These are phyloP conservation scores for Atalantia buxifolia DNA, from an alignment of 345 rosid species.

Conservation along the genomic window DNA sequence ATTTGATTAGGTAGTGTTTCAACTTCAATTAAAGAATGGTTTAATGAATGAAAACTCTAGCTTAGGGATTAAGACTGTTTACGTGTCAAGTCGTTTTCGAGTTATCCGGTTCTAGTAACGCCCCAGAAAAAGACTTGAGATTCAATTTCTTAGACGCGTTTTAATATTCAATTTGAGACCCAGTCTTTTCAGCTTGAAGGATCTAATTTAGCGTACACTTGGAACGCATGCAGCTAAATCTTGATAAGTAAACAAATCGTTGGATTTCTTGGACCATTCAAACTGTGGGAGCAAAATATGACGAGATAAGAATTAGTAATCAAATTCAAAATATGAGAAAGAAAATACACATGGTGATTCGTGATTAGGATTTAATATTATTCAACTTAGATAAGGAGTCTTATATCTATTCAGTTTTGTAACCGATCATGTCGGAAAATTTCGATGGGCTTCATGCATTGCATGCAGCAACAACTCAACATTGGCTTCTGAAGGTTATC, in stretches of 20 bases:
- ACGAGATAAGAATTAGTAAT: no score
- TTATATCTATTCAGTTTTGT: background rate
- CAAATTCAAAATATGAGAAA: no score
- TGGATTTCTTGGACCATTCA: background rate
- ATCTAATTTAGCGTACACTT: background rate
- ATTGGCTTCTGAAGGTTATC: background rate
- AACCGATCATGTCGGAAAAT: background rate
- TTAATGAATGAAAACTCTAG: background rate
- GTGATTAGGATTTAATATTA: no score
- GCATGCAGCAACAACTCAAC: background rate
- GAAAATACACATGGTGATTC: no score
- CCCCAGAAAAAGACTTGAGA: background rate
- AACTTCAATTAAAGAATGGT: no score
- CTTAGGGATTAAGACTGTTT: background rate
- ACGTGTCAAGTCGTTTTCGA: background rate
- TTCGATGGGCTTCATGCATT: background rate
- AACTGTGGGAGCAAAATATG: background rate
- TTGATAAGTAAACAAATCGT: background rate
- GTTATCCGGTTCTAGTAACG: background rate
- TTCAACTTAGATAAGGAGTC: no score
- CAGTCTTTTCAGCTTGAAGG: background rate
- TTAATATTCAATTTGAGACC: background rate
- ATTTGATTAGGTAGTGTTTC: background rate
- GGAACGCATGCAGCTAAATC: background rate
- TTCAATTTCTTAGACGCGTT: background rate